Percentiles rank a stretch among this genome's conserved stretches.
Conservation (phyloP, 495 filamentous ascomycete genomes). For the Lophiostoma macrostomum region DNA sequence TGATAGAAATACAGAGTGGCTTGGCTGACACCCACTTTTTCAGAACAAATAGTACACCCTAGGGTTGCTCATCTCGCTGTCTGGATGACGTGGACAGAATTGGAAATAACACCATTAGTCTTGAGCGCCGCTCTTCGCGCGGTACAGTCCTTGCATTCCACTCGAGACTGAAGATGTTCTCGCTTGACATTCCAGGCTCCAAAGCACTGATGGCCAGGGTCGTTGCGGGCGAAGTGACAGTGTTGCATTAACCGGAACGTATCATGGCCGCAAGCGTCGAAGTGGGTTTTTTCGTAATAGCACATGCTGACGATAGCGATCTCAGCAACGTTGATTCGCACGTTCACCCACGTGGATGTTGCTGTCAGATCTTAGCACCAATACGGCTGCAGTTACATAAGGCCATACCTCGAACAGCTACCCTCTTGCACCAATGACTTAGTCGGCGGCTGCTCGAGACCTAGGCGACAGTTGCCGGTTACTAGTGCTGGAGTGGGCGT, state of each 20-base stretch:
- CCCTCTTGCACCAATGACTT: no score
- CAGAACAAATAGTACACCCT: no score
- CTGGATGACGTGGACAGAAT: no score
- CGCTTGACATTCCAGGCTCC: slow-evolving; percentile 54
- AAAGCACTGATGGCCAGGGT: slow-evolving; percentile 61
- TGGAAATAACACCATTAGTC: background rate
- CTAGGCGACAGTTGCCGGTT: no score
- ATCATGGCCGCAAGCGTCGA: slow-evolving; percentile 54
- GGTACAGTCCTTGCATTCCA: slow-evolving; percentile 48
- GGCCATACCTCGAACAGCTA: no score
- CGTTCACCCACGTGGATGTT: background rate
- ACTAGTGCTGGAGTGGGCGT: no score
- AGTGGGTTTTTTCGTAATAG: slow-evolving; percentile 63
- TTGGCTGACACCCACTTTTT: no score
- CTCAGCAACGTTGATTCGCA: background rate
- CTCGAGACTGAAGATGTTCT: slow-evolving; percentile 48
- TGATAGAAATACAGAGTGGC: no score
- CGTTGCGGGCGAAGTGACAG: slow-evolving; percentile 68
- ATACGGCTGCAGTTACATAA: no score
- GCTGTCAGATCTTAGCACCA: no score
- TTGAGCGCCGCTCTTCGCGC: slow-evolving; percentile 7
- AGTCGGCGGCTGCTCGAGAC: no score
- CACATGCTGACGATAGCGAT: slow-evolving; percentile 49
- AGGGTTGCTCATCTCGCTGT: no score
- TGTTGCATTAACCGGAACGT: slow-evolving; percentile 55